Conservation (phyloP, 768 basidiomycete species). For the Chalciporus pseudorubinellus region DNA sequence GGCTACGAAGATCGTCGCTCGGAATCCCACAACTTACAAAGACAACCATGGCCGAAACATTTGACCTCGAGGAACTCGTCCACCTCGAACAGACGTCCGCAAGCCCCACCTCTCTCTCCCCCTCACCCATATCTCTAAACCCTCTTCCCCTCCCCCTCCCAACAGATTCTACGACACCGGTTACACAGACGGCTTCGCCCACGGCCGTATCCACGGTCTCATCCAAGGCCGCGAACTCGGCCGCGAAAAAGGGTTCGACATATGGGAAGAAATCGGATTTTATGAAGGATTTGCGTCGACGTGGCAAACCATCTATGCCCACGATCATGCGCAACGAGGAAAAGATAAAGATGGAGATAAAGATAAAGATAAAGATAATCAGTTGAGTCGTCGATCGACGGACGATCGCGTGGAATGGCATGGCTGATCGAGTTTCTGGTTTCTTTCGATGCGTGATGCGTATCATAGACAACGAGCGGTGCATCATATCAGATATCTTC, state of each 20-base stretch:
- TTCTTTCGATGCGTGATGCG: too few species aligned
- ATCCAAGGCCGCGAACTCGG: constrained; percentile 91
- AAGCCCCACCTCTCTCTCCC: neutral
- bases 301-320: constrained; percentile 62
- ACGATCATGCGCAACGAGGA: constrained; percentile 34
- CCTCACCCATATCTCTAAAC: neutral
- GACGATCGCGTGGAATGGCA: too few species aligned
- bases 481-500: constrained; percentile 65
- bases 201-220: constrained; percentile 85
- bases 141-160: neutral
- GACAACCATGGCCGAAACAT: constrained; percentile 24
- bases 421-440: too few species aligned
- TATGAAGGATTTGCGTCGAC: constrained; percentile 82
- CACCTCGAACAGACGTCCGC: constrained; percentile 63
- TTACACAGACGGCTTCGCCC: constrained; percentile 72
- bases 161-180: constrained; percentile 79
- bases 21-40: too few species aligned
- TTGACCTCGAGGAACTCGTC: constrained; percentile 60
- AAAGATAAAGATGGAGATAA: too few species aligned
- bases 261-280: constrained; percentile 97
- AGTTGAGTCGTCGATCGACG: constrained; percentile 47
- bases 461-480: constrained; percentile 58
- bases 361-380: too few species aligned
- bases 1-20: too few species aligned
- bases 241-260: constrained; percentile 86